Conservation (phyloP, 176 grass and related monocot species). For the Eragrostis nindensis region DNA sequence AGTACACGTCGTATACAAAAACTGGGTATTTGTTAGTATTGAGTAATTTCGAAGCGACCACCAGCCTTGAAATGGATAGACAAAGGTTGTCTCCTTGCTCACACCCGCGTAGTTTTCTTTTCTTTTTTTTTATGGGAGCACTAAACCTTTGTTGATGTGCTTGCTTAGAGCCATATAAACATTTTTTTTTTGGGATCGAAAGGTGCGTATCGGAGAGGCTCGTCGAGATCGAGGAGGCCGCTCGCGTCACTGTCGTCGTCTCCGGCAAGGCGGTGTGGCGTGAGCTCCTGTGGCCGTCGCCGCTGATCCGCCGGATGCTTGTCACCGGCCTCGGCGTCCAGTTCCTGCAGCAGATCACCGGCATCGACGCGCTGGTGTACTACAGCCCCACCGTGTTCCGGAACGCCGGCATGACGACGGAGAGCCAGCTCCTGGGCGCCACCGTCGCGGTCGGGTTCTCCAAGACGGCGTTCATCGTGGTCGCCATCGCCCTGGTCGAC, state of each 20-base stretch:
- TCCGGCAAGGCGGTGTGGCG: slow-evolving; percentile 60
- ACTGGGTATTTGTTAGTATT: too few relatives aligned
- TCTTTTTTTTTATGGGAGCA: too few relatives aligned
- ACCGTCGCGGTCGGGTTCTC: slow-evolving; percentile 67
- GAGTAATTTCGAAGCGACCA: too few relatives aligned
- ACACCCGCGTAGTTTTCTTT: too few relatives aligned
- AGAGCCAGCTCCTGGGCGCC: slow-evolving; percentile 62
- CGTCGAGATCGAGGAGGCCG: slow-evolving; percentile 21
- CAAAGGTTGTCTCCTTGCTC: too few relatives aligned
- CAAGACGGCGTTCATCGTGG: slow-evolving; percentile 67
- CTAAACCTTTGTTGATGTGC: too few relatives aligned
- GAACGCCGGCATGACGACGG: slow-evolving; percentile 55
- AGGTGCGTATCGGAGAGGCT: too few relatives aligned
- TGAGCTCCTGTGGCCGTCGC: slow-evolving; percentile 61
- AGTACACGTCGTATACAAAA: too few relatives aligned
- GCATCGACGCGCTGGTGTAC: slow-evolving; percentile 72
- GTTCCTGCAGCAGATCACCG: slow-evolving; percentile 77
- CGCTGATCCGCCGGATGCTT: slow-evolving; percentile 58
- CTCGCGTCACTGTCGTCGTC: too few relatives aligned
- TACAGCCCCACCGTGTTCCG: slow-evolving; percentile 81
- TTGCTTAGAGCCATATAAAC: too few relatives aligned
- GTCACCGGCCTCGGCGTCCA: slow-evolving; percentile 63
- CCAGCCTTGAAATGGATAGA: too few relatives aligned
- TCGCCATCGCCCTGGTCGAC: slow-evolving; percentile 69
- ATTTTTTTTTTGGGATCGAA: too few relatives aligned